Conservation (phyloP, 371 early-diverging fungal genomes). For the Blyttiomyces sp. region DNA sequence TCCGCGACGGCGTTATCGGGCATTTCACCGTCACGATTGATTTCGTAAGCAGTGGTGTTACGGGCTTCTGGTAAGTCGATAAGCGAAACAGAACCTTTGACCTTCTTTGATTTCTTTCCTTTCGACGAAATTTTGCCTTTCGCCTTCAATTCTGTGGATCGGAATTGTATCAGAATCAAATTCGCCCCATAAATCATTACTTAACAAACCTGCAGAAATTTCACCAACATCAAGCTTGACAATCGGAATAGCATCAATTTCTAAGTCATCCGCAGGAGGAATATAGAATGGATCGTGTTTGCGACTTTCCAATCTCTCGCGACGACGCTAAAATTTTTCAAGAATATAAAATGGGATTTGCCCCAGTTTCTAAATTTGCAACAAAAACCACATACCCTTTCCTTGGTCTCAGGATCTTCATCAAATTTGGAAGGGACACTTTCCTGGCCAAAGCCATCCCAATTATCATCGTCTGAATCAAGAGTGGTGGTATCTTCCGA, state of each 20-base stretch:
- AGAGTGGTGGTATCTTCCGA: too few species aligned
- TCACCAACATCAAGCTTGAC: constrained; percentile 69
- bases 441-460: constrained; percentile 24
- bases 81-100: constrained; percentile 7
- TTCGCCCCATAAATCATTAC: too few species aligned
- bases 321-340: constrained; percentile 45
- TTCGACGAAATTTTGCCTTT: too few species aligned
- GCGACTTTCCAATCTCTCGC: constrained; percentile 57
- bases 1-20: constrained; percentile 15
- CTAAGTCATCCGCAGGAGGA: constrained; percentile 52
- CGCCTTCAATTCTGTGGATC: too few species aligned
- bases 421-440: too few species aligned
- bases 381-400: too few species aligned
- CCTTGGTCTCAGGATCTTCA: too few species aligned
- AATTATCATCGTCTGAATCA: constrained; percentile 40
- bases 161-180: too few species aligned
- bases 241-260: constrained; percentile 80
- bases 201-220: too few species aligned
- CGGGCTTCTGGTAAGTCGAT: constrained; percentile 37
- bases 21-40: constrained; percentile 35
- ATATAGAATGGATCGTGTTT: constrained; percentile 78
- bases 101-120: too few species aligned
- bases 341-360: constrained; percentile 1
- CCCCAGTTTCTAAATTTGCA: constrained; percentile 36
- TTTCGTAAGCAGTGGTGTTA: constrained; percentile 32